Conservation (phyloP, 495 filamentous ascomycete genomes). For the Pyrenopolyporus hunteri region DNA sequence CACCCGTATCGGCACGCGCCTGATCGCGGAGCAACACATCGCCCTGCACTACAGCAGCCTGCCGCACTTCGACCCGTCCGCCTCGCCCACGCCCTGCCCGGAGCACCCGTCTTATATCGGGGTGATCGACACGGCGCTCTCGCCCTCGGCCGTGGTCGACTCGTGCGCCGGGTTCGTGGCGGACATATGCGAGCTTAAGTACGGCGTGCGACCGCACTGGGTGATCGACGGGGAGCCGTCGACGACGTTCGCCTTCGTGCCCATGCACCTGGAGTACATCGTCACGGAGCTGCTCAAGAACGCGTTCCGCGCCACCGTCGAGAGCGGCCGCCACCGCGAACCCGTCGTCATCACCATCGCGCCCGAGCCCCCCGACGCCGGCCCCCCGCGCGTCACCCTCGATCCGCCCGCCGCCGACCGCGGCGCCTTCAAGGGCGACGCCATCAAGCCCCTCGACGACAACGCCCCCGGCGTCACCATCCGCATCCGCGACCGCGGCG, state of each 20-base stretch:
- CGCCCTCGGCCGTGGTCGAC: conserved; percentile 78
- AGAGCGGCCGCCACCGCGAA: conserved; percentile 74
- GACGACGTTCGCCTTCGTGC: conserved; percentile 86
- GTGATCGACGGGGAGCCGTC: conserved; percentile 81
- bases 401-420: conserved; percentile 67
- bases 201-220: conserved; percentile 84
- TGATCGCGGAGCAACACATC: conserved; percentile 97
- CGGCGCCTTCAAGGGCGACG: conserved; percentile 51
- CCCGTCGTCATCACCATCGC: conserved; percentile 93
- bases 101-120: conserved; percentile 79
- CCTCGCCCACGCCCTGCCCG: conserved; percentile 52
- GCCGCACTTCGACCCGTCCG: conserved; percentile 62
- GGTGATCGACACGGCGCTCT: conserved; percentile 93
- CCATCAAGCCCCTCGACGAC: conserved; percentile 63
- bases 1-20: conserved; percentile 88
- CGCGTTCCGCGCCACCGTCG: conserved; percentile 89
- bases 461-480: conserved; percentile 88
- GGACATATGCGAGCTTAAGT: conserved; percentile 95
- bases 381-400: conserved; percentile 64
- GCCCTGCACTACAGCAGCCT: conserved; percentile 85
- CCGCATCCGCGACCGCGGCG: conserved; percentile 91
- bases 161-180: conserved; percentile 86
- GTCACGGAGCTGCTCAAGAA: conserved; percentile 96
- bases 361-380: conserved; percentile 67
- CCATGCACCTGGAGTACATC: conserved; percentile 96